Evolutionary conservation across 2,329 filamentous ascomycete genomes (phyloP).

Genomic region (Colletotrichum paranaense): DNA sequence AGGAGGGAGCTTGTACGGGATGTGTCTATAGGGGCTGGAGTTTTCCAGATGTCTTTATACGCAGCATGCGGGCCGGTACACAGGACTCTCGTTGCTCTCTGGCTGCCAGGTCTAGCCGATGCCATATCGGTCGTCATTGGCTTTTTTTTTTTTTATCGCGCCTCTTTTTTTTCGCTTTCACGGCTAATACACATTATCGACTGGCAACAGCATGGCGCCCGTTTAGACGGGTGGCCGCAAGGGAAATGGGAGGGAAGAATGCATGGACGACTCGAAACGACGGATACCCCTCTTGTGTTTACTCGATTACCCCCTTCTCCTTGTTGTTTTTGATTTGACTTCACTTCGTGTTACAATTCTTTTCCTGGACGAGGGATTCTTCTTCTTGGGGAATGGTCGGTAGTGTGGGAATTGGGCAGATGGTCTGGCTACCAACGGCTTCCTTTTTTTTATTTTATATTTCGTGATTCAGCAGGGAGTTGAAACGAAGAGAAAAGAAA

Average conservation of each 20-base stretch:
- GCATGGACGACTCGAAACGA: constrained; percentile 57
- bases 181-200: constrained; percentile 48
- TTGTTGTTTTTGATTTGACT: constrained; percentile 31
- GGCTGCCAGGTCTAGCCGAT: constrained; percentile 25
- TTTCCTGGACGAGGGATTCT: constrained; percentile 3
- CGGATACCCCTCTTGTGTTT: constrained; percentile 52
- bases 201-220: constrained; percentile 52
- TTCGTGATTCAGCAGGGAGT: constrained; percentile 33
- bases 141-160: constrained; percentile 17
- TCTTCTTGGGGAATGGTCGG: constrained; percentile 31
- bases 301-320: constrained; percentile 36
- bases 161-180: constrained; percentile 19
- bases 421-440: constrained; percentile 37
- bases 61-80: constrained; percentile 33
- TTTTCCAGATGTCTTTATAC: constrained; percentile 18
- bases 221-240: constrained; percentile 42
- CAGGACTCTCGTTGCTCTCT: constrained; percentile 35
- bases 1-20: neutral
- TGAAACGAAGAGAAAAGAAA: constrained; percentile 37
- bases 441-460: constrained; percentile 29
- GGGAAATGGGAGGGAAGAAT: constrained; percentile 51
- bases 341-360: constrained; percentile 32
- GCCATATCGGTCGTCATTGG: neutral
- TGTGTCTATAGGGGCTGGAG: constrained; percentile 31
- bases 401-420: constrained; percentile 14